phyloP scores from a whole-genome alignment of 257 asterid genomes.

The Solanum appendiculatum region DNA sequence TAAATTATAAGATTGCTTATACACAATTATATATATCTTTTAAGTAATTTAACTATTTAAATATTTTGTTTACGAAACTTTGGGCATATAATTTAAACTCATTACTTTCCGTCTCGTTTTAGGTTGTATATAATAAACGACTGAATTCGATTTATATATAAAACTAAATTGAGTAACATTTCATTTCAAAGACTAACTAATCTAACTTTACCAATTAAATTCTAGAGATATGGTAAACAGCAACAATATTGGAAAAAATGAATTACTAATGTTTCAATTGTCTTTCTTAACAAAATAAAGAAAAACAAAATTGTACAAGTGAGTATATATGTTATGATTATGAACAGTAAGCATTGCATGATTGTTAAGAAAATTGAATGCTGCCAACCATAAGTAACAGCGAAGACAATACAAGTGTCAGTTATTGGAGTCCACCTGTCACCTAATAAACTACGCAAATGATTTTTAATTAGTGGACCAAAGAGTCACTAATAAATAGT shows the following conservation, averaged over 20 bases:
- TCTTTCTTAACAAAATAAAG: too few species aligned
- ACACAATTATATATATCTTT: not conserved
- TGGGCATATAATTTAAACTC: too few species aligned
- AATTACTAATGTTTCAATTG: not conserved
- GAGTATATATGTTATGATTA: not conserved
- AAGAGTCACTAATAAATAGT: not conserved
- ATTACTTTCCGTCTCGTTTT: not conserved
- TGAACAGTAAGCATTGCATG: not conserved
- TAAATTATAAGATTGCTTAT: not conserved
- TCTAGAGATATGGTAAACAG: not conserved
- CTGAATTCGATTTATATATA: not conserved
- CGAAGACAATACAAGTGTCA: not conserved
- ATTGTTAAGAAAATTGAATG: not conserved
- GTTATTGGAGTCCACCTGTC: not conserved
- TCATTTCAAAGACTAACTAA: not conserved
- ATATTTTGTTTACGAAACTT: not conserved
- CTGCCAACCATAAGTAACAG: not conserved
- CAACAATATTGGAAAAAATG: not conserved
- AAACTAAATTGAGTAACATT: not conserved
- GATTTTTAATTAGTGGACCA: not conserved
- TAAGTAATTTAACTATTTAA: not conserved
- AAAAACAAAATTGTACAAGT: too few species aligned
- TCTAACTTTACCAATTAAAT: too few species aligned
- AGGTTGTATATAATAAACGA: not conserved
- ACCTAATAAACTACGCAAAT: not conserved